Conservation (phyloP, 345 rosid genomes). For the Populus davidiana region DNA sequence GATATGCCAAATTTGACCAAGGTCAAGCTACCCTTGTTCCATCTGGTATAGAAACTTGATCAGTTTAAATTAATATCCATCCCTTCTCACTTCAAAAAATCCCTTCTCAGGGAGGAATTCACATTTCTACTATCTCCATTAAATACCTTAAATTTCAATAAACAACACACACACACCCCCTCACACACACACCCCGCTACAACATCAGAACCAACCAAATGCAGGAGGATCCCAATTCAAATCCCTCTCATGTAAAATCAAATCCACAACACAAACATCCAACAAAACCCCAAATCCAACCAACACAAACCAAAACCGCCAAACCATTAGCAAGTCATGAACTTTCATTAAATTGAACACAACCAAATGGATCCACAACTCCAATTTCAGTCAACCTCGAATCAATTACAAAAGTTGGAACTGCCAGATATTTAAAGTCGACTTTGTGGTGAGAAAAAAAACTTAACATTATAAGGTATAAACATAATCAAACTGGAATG, state of each 20-base stretch:
- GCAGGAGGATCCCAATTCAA: not conserved
- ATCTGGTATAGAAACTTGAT: not conserved
- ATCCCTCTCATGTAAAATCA: not conserved
- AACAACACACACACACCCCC: too few species aligned
- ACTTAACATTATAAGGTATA: not conserved
- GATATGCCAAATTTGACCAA: not conserved
- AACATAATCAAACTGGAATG: not conserved
- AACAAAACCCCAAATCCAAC: not conserved
- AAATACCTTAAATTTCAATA: not conserved
- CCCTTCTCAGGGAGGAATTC: not conserved
- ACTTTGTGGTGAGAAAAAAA: not conserved
- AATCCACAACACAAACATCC: not conserved
- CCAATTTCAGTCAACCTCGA: not conserved
- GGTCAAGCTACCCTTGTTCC: not conserved
- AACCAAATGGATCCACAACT: not conserved
- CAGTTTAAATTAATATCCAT: not conserved
- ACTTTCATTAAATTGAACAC: not conserved
- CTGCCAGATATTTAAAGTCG: not conserved
- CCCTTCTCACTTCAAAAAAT: not conserved
- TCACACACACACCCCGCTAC: not conserved
- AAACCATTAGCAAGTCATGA: not conserved
- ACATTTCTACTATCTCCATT: not conserved
- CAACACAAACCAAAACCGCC: not conserved
- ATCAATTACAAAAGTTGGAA: not conserved
- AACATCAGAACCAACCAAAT: not conserved